These are phyloP conservation scores for Cladophialophora chaetospira DNA, from an alignment of 2,329 filamentous ascomycete species.

Conservation along the genomic window DNA sequence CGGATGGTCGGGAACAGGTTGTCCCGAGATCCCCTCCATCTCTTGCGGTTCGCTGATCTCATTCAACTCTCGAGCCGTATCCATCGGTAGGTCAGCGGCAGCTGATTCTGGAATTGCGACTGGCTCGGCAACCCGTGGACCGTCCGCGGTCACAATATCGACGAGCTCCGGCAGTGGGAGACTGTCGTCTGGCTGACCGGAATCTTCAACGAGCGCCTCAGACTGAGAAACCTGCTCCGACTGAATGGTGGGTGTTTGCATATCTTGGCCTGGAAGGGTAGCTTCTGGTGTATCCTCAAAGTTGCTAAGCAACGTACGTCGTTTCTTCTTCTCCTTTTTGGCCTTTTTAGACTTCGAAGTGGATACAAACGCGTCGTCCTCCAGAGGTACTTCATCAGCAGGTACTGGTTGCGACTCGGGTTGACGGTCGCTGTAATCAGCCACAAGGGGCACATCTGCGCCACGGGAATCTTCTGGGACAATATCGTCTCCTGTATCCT, in stretches of 20 bases:
- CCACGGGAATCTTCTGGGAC: not conserved
- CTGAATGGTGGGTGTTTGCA: not conserved
- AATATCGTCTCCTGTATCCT: not conserved
- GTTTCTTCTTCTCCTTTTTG: constrained; percentile 32
- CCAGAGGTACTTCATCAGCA: not conserved
- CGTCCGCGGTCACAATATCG: not conserved
- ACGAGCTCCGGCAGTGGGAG: not conserved
- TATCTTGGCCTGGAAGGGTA: not conserved
- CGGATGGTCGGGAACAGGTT: not conserved
- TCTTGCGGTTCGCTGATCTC: not conserved
- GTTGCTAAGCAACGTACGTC: constrained; percentile 2
- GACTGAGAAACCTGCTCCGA: not conserved
- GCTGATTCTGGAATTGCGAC: not conserved
- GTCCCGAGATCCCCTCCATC: not conserved
- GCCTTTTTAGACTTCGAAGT: constrained; percentile 34
- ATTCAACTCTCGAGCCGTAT: too few species aligned
- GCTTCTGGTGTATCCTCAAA: not conserved
- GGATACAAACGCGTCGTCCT: constrained; percentile 4
- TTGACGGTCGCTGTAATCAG: not conserved
- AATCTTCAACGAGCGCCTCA: not conserved
- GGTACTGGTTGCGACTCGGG: not conserved
- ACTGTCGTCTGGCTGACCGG: not conserved
- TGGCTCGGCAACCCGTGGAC: not conserved
- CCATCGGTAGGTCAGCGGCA: too few species aligned
- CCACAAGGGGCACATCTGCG: not conserved